Percentiles rank a stretch among this genome's conserved stretches.
phyloP scores from a whole-genome alignment of 148 eudicot species.

The Polygonum maritimum region DNA sequence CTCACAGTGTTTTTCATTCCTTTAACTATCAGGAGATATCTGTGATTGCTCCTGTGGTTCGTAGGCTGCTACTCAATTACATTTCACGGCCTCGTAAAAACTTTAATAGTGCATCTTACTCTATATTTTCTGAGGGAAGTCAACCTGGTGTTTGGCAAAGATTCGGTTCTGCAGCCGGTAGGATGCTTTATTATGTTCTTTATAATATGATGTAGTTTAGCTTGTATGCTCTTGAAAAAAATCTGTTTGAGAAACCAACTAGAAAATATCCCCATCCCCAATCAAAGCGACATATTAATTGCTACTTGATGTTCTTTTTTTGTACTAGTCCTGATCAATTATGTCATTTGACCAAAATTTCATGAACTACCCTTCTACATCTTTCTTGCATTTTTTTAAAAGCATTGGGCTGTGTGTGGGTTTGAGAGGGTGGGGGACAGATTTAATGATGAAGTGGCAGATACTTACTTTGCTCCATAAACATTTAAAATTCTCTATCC shows the following conservation, averaged over 20 bases:
- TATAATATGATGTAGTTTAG: not conserved
- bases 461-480: not conserved
- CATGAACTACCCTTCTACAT: not conserved
- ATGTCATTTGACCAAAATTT: not conserved
- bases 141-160: constrained; percentile 72
- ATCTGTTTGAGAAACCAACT: not conserved
- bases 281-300: not conserved
- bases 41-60: constrained; percentile 53
- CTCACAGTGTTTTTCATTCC: not conserved
- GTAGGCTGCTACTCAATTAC: constrained; percentile 67
- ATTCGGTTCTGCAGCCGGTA: constrained; percentile 93
- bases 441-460: not conserved
- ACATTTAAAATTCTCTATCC: not conserved
- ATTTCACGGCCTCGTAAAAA: constrained; percentile 40
- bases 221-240: not conserved
- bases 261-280: not conserved
- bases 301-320: not conserved
- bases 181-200: not conserved
- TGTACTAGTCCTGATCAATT: not conserved
- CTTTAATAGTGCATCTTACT: constrained; percentile 35
- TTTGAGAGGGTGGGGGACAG: too few species aligned
- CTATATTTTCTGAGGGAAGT: constrained; percentile 45
- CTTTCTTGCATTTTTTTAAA: not conserved
- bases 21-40: constrained; percentile 52
- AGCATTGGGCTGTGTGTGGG: not conserved